Evolutionary conservation across 2,329 filamentous ascomycete genomes (phyloP), one percentile per base, ranked within the genome.

Genomic region (Phaeosphaeria sp.): DNA sequence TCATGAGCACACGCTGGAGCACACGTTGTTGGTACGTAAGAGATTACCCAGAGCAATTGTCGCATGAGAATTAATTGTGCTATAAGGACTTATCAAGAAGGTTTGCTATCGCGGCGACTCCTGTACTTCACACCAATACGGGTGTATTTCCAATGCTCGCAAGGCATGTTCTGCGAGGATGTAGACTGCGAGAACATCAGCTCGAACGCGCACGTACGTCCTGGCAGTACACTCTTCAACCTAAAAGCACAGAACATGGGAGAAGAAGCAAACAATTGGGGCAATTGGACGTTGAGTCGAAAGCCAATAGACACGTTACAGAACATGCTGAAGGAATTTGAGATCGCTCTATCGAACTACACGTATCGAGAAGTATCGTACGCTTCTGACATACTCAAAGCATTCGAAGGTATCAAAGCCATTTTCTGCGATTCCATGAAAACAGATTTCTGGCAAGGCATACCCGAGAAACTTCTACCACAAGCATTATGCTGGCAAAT

Each of bases 401-500:
- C 57, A 3, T 53, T 53, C 40, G 49, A 53, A 11, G 57, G 57
- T 6, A 43, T 54, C 17, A 45, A 33, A 48, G 53, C 39, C 6
- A 42, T 60, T 1, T 25, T 60, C 17, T 36, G 30, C 2, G 49
- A 56, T 18, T 33, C 57, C 6, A 44, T 59, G 44, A 11, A 45
- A n/a, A 56, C 53, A 7, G 48, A 47, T 11, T 59, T 59, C 25
- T 55, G 46, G 46, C 48, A 51, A 24, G 56, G 56, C 6, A 40
- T 59, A 8, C 56, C 56, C n/a, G 56, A 59, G 24, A 47, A 36
- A 13, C 42, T 56, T 20, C 27, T 59, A 11, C 33, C 49, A 18
- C 48, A 55, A 18, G 56, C 56, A 9, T 30, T 59, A 15, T 51
- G 48, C 48, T 55, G 51, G 52, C 45, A 46, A 30, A n/a, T 47